Evolutionary conservation across 176 grass and related monocot genomes (phyloP).

Genomic region (Hordeum vulgare): DNA sequence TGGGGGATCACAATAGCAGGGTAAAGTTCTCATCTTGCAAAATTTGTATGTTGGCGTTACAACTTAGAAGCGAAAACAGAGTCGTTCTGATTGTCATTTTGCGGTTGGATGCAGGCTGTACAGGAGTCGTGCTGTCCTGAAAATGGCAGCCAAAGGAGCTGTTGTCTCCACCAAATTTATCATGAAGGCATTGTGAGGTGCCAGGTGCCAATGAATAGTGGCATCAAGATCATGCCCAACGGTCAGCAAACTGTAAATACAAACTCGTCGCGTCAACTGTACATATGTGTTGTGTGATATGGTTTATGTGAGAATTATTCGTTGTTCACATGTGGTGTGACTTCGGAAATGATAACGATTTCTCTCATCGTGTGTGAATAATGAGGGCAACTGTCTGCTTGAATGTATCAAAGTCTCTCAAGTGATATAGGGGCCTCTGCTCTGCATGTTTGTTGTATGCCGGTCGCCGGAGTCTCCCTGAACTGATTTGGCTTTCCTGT

Average conservation of each 20-base stretch:
- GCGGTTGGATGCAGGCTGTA: constrained; percentile 42
- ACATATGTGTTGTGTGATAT: constrained; percentile 27
- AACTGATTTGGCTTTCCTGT: neutral
- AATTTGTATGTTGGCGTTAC: neutral
- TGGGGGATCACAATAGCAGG: constrained; percentile 88
- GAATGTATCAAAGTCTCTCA: neutral
- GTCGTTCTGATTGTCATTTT: neutral
- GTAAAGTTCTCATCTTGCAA: constrained; percentile 28
- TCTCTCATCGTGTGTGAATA: neutral
- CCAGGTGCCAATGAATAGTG: neutral
- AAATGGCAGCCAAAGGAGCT: constrained; percentile 60
- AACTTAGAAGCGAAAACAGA: neutral
- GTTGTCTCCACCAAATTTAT: constrained; percentile 41
- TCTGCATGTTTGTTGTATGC: neutral
- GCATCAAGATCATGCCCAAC: neutral
- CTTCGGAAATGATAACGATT: neutral
- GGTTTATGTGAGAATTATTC: neutral
- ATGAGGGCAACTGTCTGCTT: neutral
- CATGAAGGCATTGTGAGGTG: constrained; percentile 52
- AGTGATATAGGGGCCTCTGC: neutral
- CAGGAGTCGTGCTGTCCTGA: constrained; percentile 44
- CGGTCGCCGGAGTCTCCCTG: neutral
- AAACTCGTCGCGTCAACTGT: constrained; percentile 15
- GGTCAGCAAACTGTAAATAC: constrained; percentile 31
- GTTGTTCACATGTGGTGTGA: neutral